A percentile compares a stretch with the other conserved stretches of the same genome.
phyloP scores from a whole-genome alignment of 1,139 yeast species.

The Candida freyschussii region DNA sequence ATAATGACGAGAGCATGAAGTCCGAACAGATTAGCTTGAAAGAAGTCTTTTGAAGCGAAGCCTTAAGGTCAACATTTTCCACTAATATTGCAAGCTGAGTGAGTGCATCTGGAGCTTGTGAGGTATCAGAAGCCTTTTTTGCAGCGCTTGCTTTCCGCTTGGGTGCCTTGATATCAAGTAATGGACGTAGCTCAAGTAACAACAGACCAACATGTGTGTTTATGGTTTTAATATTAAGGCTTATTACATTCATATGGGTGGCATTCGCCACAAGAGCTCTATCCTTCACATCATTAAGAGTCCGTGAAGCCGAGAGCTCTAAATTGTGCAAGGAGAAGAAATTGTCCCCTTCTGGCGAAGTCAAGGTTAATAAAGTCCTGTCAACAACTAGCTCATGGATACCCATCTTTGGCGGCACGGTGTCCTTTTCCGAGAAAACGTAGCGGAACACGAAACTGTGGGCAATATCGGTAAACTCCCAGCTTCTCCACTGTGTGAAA shows the following conservation, averaged over 20 bases:
- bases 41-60: conserved; percentile 5
- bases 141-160: too few species aligned
- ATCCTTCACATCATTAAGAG: too few species aligned
- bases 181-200: conserved; percentile 5
- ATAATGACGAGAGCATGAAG: conserved; percentile 5
- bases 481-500: conserved; percentile 81
- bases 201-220: conserved; percentile 8
- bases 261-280: too few species aligned
- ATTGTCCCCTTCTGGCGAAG: conserved; percentile 17
- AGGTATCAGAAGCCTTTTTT: too few species aligned
- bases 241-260: too few species aligned
- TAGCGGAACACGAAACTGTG: conserved; percentile 48
- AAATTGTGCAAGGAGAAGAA: conserved; percentile 7
- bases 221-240: too few species aligned
- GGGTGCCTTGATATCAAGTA: conserved; percentile 4
- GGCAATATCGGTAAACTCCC: conserved; percentile 71
- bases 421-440: conserved; percentile 30
- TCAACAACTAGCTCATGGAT: conserved; percentile 10
- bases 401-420: conserved; percentile 1
- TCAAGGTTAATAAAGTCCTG: conserved; percentile 9
- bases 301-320: conserved; percentile 14
- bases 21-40: conserved; percentile 6
- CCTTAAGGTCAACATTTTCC: conserved; percentile 12
- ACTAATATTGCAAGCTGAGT: conserved; percentile 9
- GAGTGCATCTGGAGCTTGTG: too few species aligned